Evolutionary conservation across 441 rosid genomes (phyloP).

Genomic region (Kokia cookei): DNA sequence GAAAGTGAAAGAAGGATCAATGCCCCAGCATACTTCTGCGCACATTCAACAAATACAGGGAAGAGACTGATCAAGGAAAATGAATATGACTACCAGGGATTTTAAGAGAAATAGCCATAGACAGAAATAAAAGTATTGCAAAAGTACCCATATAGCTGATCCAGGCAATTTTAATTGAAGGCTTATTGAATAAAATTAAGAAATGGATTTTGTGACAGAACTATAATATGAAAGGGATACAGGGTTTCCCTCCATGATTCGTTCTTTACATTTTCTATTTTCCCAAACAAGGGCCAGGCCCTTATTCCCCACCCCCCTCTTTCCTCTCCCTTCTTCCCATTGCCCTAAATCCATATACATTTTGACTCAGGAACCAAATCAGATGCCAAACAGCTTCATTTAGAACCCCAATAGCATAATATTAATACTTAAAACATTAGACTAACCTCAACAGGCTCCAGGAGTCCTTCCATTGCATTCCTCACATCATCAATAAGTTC

Average conservation of each 20-base stretch:
- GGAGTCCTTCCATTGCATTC: slow-evolving; percentile 97
- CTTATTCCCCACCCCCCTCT: neutral
- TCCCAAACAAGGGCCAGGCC: neutral
- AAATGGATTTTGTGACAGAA: neutral
- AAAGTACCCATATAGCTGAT: neutral
- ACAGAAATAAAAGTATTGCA: neutral
- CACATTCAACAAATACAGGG: neutral
- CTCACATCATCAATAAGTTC: slow-evolving; percentile 91
- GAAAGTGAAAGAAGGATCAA: neutral
- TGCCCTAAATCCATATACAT: neutral
- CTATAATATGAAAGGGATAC: neutral
- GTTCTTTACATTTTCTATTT: neutral
- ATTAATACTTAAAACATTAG: neutral
- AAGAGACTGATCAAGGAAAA: neutral
- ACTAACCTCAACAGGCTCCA: slow-evolving; percentile 83
- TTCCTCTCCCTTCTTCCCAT: neutral
- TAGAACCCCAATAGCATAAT: neutral
- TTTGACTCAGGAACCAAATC: neutral
- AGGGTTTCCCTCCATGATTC: neutral
- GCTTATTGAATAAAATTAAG: neutral
- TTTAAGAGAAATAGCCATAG: neutral
- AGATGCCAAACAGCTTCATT: neutral
- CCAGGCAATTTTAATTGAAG: neutral
- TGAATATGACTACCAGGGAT: neutral
- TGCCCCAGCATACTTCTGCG: neutral